Base-by-base conservation (phyloP, 192 early-diverging fungal genomes). In the Mycoemilia scoparia region DNA sequence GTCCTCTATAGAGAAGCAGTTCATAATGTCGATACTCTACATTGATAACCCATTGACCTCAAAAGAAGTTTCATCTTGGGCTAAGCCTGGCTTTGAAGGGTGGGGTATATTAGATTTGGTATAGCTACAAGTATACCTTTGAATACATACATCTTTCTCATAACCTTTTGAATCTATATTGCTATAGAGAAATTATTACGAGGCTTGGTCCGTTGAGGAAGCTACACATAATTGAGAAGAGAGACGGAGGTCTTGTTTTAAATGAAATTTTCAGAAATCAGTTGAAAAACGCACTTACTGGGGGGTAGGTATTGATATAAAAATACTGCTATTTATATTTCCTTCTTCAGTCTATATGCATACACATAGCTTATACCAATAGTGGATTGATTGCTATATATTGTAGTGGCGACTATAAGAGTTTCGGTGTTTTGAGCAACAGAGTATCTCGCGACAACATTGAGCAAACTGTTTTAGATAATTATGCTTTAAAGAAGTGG, bases 1-100 rank as follows among this genome's bases (percentile, higher is more conserved):
- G 17, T 84, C 83, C 18, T 71, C 77, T 20, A 59, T 92, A 3
- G 79, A 79, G 21, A 82, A 82, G 45, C 88, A 92, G 32, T 66
- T 96, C 26, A 67, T 91, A 28, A 83, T 88, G 76, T 74, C 84
- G 4, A 69, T 92, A 45, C 53, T 96, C 12, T 89, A 87, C 43
- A 55, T 76, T 2, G 68, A 76, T 24, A 29, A 49, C 0, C 64
- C 77, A 12, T 70, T 88, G 7, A 28, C 55, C 6, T 56, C 66
- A 4, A 31, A 47, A 9, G 82, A 87, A 39, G 55, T 84, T 34
- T 49, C 58, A 27, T 57, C 61, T 15, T 88, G 84, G 82, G 65
- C 59, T 14, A 33, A 37, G 20, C 21, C 28, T 6, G 43, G 29
- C 31, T 45, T 24, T 41, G 49, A 27, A 51, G 39, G 43, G 29